Conservation (phyloP, 768 basidiomycete species). For the Hirschioporus abietinus region DNA sequence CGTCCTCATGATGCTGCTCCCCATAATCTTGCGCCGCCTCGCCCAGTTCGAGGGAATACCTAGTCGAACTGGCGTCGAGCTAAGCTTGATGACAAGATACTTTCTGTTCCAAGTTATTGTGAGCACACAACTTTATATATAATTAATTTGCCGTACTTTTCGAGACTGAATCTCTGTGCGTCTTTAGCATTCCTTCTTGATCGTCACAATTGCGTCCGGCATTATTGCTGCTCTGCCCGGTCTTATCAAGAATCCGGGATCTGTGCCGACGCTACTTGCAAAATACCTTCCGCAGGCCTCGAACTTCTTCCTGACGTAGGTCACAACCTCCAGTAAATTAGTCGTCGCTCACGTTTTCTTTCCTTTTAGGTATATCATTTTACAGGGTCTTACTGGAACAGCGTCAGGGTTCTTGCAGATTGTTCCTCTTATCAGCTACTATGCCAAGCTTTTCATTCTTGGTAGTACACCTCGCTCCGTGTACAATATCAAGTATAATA, state of each 20-base stretch:
- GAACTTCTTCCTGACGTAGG: slow-evolving; percentile 60
- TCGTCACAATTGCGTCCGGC: slow-evolving; percentile 60
- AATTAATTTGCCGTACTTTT: slow-evolving; percentile 23
- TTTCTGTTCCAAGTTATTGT: slow-evolving; percentile 58
- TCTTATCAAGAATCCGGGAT: slow-evolving; percentile 20
- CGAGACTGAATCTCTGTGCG: neutral
- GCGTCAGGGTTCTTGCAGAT: slow-evolving; percentile 50
- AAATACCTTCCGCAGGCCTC: slow-evolving; percentile 48
- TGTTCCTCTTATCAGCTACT: slow-evolving; percentile 49
- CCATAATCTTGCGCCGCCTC: slow-evolving; percentile 47
- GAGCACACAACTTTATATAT: slow-evolving; percentile 9
- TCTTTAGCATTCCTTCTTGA: slow-evolving; percentile 61
- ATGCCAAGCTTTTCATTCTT: slow-evolving; percentile 56
- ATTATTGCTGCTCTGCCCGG: slow-evolving; percentile 36
- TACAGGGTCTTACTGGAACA: slow-evolving; percentile 48
- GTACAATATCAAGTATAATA: slow-evolving; percentile 75
- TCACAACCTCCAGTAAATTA: slow-evolving; percentile 20
- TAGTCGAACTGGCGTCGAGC: slow-evolving; percentile 58
- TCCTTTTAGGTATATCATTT: slow-evolving; percentile 26
- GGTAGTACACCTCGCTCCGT: slow-evolving; percentile 70
- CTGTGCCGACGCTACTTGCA: slow-evolving; percentile 27
- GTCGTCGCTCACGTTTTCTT: neutral
- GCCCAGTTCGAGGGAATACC: slow-evolving; percentile 72
- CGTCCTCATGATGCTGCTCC: slow-evolving; percentile 56
- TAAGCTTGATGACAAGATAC: slow-evolving; percentile 68